Evolutionary conservation across 371 early-diverging fungal genomes (phyloP).

Genomic region (Mortierella sp.): DNA sequence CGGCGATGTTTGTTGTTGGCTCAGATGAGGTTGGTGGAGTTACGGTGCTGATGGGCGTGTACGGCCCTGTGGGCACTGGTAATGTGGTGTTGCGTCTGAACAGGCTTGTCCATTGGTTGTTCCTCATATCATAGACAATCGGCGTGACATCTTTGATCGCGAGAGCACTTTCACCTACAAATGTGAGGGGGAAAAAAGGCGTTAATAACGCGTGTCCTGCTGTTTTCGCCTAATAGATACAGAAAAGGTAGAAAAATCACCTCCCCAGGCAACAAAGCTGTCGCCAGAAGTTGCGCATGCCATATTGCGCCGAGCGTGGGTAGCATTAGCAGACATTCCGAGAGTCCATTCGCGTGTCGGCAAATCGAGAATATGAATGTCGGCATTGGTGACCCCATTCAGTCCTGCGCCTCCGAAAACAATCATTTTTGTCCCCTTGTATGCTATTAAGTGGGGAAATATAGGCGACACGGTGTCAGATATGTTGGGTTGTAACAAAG

Average conservation of each 20-base stretch:
- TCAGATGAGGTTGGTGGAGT: not conserved
- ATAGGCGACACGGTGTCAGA: not conserved
- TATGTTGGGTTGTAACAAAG: not conserved
- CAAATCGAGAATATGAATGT: not conserved
- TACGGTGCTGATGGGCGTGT: not conserved
- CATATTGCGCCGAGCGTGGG: not conserved
- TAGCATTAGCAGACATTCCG: not conserved
- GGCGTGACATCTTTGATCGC: not conserved
- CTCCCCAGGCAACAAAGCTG: conserved; percentile 16
- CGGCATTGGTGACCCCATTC: not conserved
- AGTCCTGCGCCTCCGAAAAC: not conserved
- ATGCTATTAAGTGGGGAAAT: not conserved
- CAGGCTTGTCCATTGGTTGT: not conserved
- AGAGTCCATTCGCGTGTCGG: not conserved
- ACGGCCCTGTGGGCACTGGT: not conserved
- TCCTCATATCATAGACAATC: not conserved
- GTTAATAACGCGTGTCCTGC: too few species aligned
- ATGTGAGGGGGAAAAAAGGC: not conserved
- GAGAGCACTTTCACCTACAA: not conserved
- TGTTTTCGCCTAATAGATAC: not conserved
- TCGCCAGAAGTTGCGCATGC: not conserved
- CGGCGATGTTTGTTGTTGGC: not conserved
- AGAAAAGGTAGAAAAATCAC: not conserved
- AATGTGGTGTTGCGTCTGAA: not conserved
- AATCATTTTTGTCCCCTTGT: not conserved